Evolutionary conservation across 2,329 filamentous ascomycete species (phyloP).

Genomic region (Dactylellina haptotyla): DNA sequence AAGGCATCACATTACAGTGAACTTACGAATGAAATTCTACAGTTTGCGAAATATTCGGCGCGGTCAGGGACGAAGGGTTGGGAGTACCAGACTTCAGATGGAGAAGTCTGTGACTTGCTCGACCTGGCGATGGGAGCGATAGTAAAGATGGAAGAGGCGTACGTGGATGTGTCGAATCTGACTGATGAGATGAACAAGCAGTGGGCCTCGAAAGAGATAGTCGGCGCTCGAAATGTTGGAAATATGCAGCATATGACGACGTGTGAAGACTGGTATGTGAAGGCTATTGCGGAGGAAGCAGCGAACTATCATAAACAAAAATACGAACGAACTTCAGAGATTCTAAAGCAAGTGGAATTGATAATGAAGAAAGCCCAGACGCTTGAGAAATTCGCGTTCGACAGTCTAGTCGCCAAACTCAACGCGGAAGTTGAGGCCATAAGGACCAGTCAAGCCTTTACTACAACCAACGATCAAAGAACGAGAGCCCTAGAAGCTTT

Average conservation of each 20-base stretch:
- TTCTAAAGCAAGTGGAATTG: conserved; percentile 1
- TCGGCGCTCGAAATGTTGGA: neutral
- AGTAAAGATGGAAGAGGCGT: conserved; percentile 6
- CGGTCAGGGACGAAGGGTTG: conserved; percentile 10
- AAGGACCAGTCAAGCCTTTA: neutral
- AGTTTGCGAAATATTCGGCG: conserved; percentile 15
- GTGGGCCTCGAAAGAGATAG: conserved; percentile 14
- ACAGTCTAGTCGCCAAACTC: neutral
- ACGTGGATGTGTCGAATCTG: conserved; percentile 7
- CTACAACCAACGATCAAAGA: conserved; percentile 5
- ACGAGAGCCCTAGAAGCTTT: neutral
- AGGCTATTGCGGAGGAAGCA: neutral
- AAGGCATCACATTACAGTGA: conserved; percentile 3
- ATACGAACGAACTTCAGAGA: conserved; percentile 16
- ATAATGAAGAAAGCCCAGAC: conserved; percentile 9
- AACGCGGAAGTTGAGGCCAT: conserved; percentile 5
- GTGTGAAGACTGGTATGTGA: conserved; percentile 14
- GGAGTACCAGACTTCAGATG: conserved; percentile 17
- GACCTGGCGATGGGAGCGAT: conserved; percentile 6
- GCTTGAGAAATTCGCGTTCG: conserved; percentile 13
- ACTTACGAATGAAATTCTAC: neutral
- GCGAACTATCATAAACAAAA: neutral
- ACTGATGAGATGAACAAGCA: conserved; percentile 21
- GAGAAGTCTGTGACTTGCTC: conserved; percentile 3
- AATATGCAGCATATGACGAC: conserved; percentile 6